Evolutionary conservation across 2,329 filamentous ascomycete species (phyloP).

Genomic region (Colletotrichum sp.): DNA sequence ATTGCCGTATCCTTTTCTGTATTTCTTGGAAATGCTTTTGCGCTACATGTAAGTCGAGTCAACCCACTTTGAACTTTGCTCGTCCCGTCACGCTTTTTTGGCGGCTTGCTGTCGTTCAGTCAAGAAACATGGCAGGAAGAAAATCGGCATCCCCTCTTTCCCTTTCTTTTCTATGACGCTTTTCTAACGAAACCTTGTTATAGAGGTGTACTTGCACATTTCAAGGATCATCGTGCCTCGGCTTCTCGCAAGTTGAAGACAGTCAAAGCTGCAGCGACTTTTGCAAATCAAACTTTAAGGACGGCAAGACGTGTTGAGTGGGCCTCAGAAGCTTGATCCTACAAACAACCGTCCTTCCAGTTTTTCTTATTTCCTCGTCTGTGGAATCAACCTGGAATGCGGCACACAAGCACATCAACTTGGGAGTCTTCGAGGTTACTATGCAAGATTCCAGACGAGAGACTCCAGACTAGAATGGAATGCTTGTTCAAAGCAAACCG

Average conservation of each 20-base stretch:
- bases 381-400: too few species aligned
- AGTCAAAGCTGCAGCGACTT: neutral
- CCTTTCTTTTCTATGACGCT: neutral
- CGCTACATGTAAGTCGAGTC: neutral
- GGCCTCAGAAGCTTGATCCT: neutral
- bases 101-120: neutral
- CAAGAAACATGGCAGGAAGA: accelerated
- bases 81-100: neutral
- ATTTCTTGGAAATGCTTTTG: neutral
- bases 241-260: neutral
- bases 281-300: neutral
- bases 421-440: too few species aligned
- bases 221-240: neutral
- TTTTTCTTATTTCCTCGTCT: too few species aligned
- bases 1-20: neutral
- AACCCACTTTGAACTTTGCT: neutral
- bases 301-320: neutral
- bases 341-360: too few species aligned
- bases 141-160: neutral
- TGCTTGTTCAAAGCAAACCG: too few species aligned
- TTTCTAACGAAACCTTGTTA: neutral
- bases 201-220: neutral
- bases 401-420: too few species aligned
- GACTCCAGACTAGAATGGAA: too few species aligned
- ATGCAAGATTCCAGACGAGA: too few species aligned